A percentile compares a stretch with the other conserved stretches of the same genome.
Evolutionary conservation across 768 basidiomycete genomes (phyloP).

Genomic region (Xerocomus brunneocitrinus): DNA sequence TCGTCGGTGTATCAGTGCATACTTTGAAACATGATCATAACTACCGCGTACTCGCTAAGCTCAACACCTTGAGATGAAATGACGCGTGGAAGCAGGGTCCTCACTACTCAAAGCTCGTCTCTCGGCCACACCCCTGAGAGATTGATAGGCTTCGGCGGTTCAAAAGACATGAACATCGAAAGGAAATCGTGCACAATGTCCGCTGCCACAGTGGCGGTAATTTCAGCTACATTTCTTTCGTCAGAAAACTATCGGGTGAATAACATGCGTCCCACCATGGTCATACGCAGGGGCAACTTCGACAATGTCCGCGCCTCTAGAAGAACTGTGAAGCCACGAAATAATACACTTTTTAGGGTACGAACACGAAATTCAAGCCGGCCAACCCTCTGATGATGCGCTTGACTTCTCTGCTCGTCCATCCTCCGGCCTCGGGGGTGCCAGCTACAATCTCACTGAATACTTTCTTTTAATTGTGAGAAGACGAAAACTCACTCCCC

Average conservation of each 20-base stretch:
- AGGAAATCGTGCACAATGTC: constrained; percentile 45
- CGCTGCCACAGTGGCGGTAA: constrained; percentile 41
- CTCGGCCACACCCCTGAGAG: background rate
- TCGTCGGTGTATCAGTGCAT: background rate
- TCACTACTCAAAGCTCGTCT: too few relatives aligned
- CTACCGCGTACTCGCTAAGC: background rate
- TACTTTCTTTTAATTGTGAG: too few relatives aligned
- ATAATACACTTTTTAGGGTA: background rate
- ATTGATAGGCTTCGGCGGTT: constrained; percentile 10
- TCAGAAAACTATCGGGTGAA: constrained; percentile 6
- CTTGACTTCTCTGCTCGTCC: constrained; percentile 50
- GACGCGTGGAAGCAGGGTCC: too few relatives aligned
- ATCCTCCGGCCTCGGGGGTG: too few relatives aligned
- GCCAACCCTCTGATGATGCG: constrained; percentile 74
- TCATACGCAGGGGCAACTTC: constrained; percentile 28
- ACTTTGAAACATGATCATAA: background rate
- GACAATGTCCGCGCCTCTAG: constrained; percentile 22
- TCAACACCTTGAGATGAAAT: too few relatives aligned
- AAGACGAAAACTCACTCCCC: background rate
- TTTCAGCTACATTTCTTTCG: constrained; percentile 25
- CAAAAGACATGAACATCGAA: constrained; percentile 33
- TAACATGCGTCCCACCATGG: constrained; percentile 14
- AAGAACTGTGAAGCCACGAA: constrained; percentile 1
- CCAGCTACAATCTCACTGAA: too few relatives aligned
- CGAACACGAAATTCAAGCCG: constrained; percentile 75